phyloP scores from a whole-genome alignment of 129 eudicot species.

The Centella asiatica region DNA sequence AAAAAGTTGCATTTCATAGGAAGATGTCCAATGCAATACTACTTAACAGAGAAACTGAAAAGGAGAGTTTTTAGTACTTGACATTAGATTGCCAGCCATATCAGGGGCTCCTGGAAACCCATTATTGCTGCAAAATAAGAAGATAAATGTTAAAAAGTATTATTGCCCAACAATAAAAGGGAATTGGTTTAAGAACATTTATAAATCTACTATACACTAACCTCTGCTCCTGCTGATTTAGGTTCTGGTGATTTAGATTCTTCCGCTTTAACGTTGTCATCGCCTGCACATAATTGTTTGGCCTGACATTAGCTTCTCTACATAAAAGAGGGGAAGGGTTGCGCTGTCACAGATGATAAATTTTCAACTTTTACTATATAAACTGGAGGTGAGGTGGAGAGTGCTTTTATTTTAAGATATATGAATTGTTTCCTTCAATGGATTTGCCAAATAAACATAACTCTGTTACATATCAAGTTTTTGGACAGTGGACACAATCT shows the following conservation, averaged over 20 bases:
- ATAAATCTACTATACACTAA: not conserved
- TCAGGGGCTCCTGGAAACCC: not conserved
- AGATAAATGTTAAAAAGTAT: too few species aligned
- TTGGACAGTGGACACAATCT: not conserved
- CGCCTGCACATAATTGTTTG: not conserved
- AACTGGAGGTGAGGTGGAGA: not conserved
- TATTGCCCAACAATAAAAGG: too few species aligned
- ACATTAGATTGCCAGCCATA: not conserved
- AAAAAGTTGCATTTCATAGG: not conserved
- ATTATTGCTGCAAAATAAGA: not conserved
- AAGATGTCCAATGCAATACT: constrained; percentile 1
- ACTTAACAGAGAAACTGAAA: not conserved
- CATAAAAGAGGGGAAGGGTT: not conserved
- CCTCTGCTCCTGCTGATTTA: constrained; percentile 1
- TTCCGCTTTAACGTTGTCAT: constrained; percentile 7
- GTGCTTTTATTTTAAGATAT: not conserved
- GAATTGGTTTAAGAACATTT: too few species aligned
- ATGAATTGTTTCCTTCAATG: not conserved
- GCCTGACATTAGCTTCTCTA: not conserved
- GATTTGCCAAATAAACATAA: not conserved
- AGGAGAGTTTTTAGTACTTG: not conserved
- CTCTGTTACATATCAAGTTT: not conserved
- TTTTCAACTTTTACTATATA: not conserved
- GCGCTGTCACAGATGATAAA: not conserved
- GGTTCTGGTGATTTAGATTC: constrained; percentile 3